Evolutionary conservation across 2,329 filamentous ascomycete genomes (phyloP).

Genomic region (Aspergillus hortae): DNA sequence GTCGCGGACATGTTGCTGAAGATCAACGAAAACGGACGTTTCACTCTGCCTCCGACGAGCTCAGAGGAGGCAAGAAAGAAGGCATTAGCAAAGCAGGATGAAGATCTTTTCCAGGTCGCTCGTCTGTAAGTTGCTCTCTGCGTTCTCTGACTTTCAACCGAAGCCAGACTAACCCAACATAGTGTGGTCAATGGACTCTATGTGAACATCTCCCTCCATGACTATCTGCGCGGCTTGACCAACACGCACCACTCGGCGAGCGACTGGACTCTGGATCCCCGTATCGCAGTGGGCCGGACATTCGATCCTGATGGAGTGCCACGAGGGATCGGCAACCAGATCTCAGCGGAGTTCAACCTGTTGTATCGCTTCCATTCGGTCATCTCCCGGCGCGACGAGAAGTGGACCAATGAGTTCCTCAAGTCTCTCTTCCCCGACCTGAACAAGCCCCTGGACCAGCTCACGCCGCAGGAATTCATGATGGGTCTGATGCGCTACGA

Average conservation of each 20-base stretch:
- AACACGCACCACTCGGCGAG: constrained; percentile 12
- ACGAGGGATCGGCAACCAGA: constrained; percentile 49
- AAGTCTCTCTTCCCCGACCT: constrained; percentile 18
- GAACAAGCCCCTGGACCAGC: constrained; percentile 13
- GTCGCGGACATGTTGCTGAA: constrained; percentile 32
- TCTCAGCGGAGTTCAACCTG: constrained; percentile 52
- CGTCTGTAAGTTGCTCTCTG: constrained; percentile 14
- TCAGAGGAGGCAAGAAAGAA: constrained; percentile 24
- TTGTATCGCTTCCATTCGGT: constrained; percentile 51
- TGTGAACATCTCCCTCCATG: constrained; percentile 34
- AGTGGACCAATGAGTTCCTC: constrained; percentile 44
- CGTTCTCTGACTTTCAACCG: not conserved
- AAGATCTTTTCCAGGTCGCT: constrained; percentile 35
- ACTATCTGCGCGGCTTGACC: constrained; percentile 30
- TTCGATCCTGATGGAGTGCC: constrained; percentile 27
- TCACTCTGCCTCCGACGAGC: constrained; percentile 13
- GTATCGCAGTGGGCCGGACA: not conserved
- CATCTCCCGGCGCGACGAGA: constrained; percentile 43
- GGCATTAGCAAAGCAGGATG: constrained; percentile 35
- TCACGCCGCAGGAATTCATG: constrained; percentile 27
- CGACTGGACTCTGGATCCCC: constrained; percentile 9
- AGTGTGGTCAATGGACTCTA: constrained; percentile 29
- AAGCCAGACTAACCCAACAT: not conserved
- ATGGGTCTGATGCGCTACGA: constrained; percentile 58
- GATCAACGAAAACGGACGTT: constrained; percentile 43